Base-by-base conservation (phyloP, 495 filamentous ascomycete genomes). In the Thozetella sp. region DNA sequence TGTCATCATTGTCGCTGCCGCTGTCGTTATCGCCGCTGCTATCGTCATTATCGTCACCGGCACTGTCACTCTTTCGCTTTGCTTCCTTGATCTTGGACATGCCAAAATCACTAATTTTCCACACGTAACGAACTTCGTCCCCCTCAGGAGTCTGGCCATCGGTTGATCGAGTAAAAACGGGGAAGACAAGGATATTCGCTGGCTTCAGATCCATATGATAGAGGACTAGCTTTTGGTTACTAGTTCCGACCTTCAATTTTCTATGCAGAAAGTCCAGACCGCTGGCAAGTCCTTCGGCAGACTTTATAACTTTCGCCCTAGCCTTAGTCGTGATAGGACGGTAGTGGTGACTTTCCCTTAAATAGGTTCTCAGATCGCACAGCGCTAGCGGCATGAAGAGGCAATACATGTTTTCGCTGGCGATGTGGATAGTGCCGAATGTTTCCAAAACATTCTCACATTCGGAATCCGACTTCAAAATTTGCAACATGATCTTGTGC, bases 191-290 rank as follows among this genome's bases (percentile, higher is more conserved):
- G 34, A 76, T 67, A 25, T 76, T 76, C 30, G 55, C 65, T 19
- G 72, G 73, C 37, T 76, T 76, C 2, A 76, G 56, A 46, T 76
- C 70, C 73, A 74, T 74, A 40, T 76, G 73, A 45, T 73, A 76
- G 52, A 70, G 73, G 19, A 72, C 66, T 25, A 76, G 58, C 0
- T 62, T 46, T n/a, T 69, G 64, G 2, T 66, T 68, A n/a, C n/a
- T n/a, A n/a, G n/a, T n/a, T n/a, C n/a, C n/a, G n/a, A n/a, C n/a
- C n/a, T n/a, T n/a, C n/a, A n/a, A n/a, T n/a, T n/a, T n/a, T n/a
- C n/a, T n/a, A 56, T 76, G 73, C 19, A 76, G 68, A 53, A 76
- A 76, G 17, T 71, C 58, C 0, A 76, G 51, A 0, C 72, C 73
- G 40, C 62, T 63, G 1, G 72, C 73, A 51, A 76, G 58, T 0